Conservation (phyloP, 805 yeast species). For the Monosporozyma siamensis region DNA sequence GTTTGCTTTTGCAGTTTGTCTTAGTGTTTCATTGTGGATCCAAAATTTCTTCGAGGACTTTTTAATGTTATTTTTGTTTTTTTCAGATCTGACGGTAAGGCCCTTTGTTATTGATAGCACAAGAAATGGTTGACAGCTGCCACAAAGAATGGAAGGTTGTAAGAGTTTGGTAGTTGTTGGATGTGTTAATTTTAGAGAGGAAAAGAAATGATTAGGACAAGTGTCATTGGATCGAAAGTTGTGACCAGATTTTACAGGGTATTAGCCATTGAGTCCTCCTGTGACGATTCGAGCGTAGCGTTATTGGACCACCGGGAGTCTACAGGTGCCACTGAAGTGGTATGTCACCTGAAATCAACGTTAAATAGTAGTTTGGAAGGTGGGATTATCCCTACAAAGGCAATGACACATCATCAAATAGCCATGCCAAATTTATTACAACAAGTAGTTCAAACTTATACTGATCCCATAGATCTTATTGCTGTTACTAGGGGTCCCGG, state of each 20-base stretch:
- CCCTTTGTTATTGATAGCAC: too few relatives aligned
- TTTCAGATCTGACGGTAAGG: too few relatives aligned
- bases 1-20: background rate
- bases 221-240: too few relatives aligned
- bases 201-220: too few relatives aligned
- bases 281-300: slow-evolving; percentile 92
- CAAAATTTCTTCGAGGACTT: too few relatives aligned
- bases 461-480: slow-evolving; percentile 49
- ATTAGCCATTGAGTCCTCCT: slow-evolving; percentile 82
- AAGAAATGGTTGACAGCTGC: too few relatives aligned
- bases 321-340: slow-evolving; percentile 15
- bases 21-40: background rate
- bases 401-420: slow-evolving; percentile 68
- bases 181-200: too few relatives aligned
- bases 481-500: slow-evolving; percentile 97
- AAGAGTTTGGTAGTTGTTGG: too few relatives aligned
- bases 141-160: too few relatives aligned
- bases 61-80: background rate
- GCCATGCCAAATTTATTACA: slow-evolving; percentile 44
- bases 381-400: slow-evolving; percentile 82
- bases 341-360: slow-evolving; percentile 56
- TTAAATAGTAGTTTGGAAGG: slow-evolving; percentile 59
- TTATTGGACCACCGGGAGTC: slow-evolving; percentile 42
- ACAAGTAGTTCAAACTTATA: slow-evolving; percentile 1
- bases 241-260: slow-evolving; percentile 30